Percentiles rank a stretch among this genome's conserved stretches.
phyloP scores from a whole-genome alignment of 306 rosid genomes.

The Citrullus colocynthis region DNA sequence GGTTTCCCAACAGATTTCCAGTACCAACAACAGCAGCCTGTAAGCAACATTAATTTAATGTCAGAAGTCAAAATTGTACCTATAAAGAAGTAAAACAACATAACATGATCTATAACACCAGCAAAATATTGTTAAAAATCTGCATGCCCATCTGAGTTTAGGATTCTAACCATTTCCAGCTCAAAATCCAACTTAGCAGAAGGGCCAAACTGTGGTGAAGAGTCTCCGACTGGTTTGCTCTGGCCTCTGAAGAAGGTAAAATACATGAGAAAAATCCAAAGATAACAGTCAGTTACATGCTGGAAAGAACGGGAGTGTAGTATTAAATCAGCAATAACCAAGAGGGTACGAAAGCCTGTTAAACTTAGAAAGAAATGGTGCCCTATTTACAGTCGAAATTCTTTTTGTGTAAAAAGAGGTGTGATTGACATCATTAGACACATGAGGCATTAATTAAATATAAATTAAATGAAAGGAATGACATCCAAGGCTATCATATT shows the following conservation, averaged over 20 bases:
- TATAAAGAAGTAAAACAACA: background rate
- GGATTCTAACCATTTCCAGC: slow-evolving; percentile 67
- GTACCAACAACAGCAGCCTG: slow-evolving; percentile 96
- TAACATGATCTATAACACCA: background rate
- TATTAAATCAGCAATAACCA: background rate
- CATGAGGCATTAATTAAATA: background rate
- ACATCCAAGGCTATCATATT: background rate
- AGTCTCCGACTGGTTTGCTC: slow-evolving; percentile 45
- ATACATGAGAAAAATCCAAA: slow-evolving; percentile 12
- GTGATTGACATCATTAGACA: background rate
- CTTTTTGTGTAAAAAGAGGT: background rate
- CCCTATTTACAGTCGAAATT: background rate
- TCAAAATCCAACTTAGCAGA: slow-evolving; percentile 71
- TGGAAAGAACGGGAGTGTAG: background rate
- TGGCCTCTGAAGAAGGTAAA: slow-evolving; percentile 59
- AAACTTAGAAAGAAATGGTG: background rate
- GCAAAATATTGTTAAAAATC: background rate
- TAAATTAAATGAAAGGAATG: background rate
- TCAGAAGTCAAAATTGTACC: background rate
- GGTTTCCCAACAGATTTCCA: slow-evolving; percentile 86
- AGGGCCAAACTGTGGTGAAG: slow-evolving; percentile 77
- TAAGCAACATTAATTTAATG: slow-evolving; percentile 6
- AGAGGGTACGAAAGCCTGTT: background rate
- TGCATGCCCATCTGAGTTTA: background rate
- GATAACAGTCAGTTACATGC: background rate